These are phyloP conservation scores for Blepharisma japonicum DNA, from an alignment of 73 alveolate genomes.

Conservation along the genomic window DNA sequence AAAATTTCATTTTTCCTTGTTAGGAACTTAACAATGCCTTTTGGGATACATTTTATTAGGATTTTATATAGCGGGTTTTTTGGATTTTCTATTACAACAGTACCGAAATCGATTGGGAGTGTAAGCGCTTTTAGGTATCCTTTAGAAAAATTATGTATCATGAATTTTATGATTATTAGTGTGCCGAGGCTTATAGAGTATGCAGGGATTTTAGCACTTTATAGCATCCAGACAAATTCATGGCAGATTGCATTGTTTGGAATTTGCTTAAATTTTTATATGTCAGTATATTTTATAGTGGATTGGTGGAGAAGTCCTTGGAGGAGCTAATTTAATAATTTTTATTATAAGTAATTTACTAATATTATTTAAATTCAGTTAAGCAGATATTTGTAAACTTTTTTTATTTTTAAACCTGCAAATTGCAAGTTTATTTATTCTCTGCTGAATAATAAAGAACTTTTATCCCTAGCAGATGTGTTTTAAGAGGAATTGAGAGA, in stretches of 20 bases:
- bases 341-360: no score
- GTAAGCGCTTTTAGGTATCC: background rate
- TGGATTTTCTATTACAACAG: conserved; percentile 12
- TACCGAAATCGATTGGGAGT: background rate
- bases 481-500: no score
- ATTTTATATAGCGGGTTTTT: background rate
- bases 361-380: no score
- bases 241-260: conserved; percentile 7
- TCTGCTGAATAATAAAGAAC: no score
- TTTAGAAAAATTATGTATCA: background rate
- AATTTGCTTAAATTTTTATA: background rate
- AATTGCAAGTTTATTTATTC: no score
- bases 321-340: background rate
- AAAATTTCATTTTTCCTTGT: background rate
- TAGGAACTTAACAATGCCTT: background rate
- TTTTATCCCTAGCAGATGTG: no score
- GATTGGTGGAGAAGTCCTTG: background rate
- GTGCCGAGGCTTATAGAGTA: background rate
- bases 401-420: no score
- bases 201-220: background rate
- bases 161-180: background rate
- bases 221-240: background rate
- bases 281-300: conserved; percentile 2
- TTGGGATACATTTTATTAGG: conserved; percentile 7
- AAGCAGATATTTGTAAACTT: no score